Evolutionary conservation across 345 rosid genomes (phyloP).

Genomic region (Gossypium rotundifolium): DNA sequence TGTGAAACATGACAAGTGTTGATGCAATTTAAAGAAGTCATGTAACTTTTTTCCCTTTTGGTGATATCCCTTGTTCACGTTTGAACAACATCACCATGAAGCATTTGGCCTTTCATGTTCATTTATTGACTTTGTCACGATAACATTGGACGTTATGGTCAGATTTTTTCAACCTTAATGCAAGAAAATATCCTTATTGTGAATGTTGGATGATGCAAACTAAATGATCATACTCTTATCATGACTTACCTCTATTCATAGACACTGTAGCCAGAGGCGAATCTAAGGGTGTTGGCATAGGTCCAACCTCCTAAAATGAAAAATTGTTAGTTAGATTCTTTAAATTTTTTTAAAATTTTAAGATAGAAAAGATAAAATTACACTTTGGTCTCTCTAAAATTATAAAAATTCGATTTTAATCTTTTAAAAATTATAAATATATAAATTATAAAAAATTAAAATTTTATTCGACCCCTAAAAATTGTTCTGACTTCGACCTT

Average conservation of each 20-base stretch:
- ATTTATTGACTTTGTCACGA: background rate
- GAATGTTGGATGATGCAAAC: background rate
- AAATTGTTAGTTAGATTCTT: fast-evolving
- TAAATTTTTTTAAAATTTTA: too few relatives aligned
- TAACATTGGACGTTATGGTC: too few relatives aligned
- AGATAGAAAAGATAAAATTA: fast-evolving
- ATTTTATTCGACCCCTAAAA: too few relatives aligned
- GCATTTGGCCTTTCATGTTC: background rate
- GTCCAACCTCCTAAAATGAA: fast-evolving
- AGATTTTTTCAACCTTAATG: too few relatives aligned
- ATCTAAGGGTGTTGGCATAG: too few relatives aligned
- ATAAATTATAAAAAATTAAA: too few relatives aligned
- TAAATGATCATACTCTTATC: background rate
- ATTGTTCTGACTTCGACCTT: fast-evolving
- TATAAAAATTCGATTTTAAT: too few relatives aligned
- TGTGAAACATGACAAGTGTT: too few relatives aligned
- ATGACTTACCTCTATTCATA: background rate
- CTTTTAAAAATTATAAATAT: too few relatives aligned
- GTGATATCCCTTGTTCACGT: background rate
- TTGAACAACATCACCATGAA: background rate
- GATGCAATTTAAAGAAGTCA: background rate
- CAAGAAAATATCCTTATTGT: too few relatives aligned
- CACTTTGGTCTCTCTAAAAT: fast-evolving
- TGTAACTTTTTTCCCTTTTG: background rate
- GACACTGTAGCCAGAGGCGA: background rate